A percentile compares a stretch with the other conserved stretches of the same genome.
Evolutionary conservation across 2,329 filamentous ascomycete species (phyloP).

Genomic region (Diplodia scrobiculata): DNA sequence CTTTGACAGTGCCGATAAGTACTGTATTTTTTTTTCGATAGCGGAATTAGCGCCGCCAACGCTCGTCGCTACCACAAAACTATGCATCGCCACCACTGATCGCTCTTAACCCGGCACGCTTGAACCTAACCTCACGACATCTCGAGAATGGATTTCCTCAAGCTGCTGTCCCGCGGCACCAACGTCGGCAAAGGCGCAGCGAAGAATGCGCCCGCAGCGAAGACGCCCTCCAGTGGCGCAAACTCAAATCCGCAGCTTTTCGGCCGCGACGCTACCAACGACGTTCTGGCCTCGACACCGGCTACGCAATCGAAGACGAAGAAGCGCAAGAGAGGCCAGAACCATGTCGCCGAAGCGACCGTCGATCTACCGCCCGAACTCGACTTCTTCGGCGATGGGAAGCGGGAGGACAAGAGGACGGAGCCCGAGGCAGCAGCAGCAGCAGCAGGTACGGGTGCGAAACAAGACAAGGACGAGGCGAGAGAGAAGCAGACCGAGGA

Average conservation of each 20-base stretch:
- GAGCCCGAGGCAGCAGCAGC: not conserved
- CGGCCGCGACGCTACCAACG: conserved; percentile 45
- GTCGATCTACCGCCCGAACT: conserved; percentile 41
- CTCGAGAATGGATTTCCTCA: conserved; percentile 69
- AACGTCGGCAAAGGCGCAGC: conserved; percentile 54
- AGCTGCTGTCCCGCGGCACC: conserved; percentile 69
- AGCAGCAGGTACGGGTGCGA: not conserved
- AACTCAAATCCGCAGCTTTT: conserved; percentile 70
- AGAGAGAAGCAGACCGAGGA: conserved; percentile 30
- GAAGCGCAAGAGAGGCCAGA: conserved; percentile 49
- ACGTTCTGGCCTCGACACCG: conserved; percentile 47
- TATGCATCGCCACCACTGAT: conserved; percentile 12
- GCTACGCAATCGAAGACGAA: conserved; percentile 35
- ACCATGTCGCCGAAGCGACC: conserved; percentile 29
- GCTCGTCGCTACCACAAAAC: conserved; percentile 1
- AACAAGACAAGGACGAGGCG: conserved; percentile 16
- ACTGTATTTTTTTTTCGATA: conserved; percentile 22
- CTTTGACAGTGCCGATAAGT: conserved; percentile 17
- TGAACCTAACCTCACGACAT: not conserved
- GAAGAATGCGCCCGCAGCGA: conserved; percentile 44
- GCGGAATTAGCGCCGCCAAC: conserved; percentile 27
- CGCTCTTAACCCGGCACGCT: conserved; percentile 2
- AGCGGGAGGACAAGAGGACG: conserved; percentile 28
- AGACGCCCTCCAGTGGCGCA: conserved; percentile 66
- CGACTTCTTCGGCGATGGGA: conserved; percentile 48